These are phyloP conservation scores for Sarcomyxa edulis DNA, from an alignment of 768 basidiomycete species.

Conservation along the genomic window DNA sequence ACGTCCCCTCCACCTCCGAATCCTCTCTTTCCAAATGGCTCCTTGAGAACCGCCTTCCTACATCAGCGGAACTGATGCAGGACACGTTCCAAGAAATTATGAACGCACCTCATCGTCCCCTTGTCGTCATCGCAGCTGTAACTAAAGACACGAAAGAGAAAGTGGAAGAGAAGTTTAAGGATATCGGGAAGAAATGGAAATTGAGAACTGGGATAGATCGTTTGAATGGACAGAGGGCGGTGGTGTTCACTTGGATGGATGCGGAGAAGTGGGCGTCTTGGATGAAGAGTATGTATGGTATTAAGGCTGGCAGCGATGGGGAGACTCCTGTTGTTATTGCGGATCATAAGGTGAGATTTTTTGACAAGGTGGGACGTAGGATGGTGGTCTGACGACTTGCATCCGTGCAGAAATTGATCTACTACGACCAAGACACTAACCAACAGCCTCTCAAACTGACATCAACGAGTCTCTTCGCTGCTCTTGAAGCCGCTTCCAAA, in stretches of 20 bases:
- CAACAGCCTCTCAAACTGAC: constrained; percentile 55
- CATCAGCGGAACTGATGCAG: constrained; percentile 65
- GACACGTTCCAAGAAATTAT: constrained; percentile 83
- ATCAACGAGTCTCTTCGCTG: constrained; percentile 50
- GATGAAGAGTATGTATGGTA: constrained; percentile 89
- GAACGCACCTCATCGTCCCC: constrained; percentile 68
- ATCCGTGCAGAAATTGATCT: constrained; percentile 67
- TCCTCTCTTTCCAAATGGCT: constrained; percentile 43
- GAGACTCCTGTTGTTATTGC: constrained; percentile 63
- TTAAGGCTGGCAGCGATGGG: constrained; percentile 29
- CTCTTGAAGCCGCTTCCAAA: constrained; percentile 60
- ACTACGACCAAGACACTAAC: constrained; percentile 64
- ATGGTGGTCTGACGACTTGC: too few species aligned
- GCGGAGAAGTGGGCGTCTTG: constrained; percentile 77
- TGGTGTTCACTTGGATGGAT: constrained; percentile 92
- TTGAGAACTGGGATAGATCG: too few species aligned
- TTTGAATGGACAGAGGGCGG: constrained; percentile 42
- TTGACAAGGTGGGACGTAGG: too few species aligned
- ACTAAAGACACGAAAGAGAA: constrained; percentile 26
- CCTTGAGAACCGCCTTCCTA: constrained; percentile 65
- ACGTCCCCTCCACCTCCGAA: constrained; percentile 18
- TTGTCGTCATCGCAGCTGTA: constrained; percentile 72
- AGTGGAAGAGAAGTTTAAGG: constrained; percentile 42
- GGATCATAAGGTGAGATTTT: constrained; percentile 63
- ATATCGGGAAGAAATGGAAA: constrained; percentile 60